A percentile compares a stretch with the other conserved stretches of the same genome.
These are phyloP conservation scores for Chiua virens DNA, from an alignment of 768 basidiomycete species.

Conservation along the genomic window DNA sequence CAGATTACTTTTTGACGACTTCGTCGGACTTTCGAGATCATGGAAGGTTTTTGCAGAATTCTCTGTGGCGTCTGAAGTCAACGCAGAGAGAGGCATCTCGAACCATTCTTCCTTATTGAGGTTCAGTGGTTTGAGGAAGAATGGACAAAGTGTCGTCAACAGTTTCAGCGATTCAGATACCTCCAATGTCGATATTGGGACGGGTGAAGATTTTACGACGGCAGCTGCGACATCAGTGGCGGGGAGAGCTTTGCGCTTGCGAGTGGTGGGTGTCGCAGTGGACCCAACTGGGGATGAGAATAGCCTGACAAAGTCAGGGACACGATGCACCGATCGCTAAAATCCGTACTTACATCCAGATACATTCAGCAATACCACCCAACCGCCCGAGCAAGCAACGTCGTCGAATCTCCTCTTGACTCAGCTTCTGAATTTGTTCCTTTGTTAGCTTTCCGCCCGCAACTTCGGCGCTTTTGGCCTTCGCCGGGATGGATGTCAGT, in stretches of 20 bases:
- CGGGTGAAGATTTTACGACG: too few species aligned
- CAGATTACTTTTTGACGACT: slow-evolving; percentile 25
- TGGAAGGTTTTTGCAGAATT: slow-evolving; percentile 33
- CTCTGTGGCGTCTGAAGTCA: slow-evolving; percentile 16
- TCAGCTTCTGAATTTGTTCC: slow-evolving; percentile 67
- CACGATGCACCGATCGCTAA: background rate
- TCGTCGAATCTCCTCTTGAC: slow-evolving; percentile 76
- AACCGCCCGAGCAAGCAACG: slow-evolving; percentile 79
- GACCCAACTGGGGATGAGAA: too few species aligned
- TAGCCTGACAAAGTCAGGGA: background rate
- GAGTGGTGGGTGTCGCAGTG: slow-evolving; percentile 51
- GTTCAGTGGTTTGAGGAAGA: slow-evolving; percentile 68
- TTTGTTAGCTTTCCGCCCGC: slow-evolving; percentile 51
- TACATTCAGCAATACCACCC: slow-evolving; percentile 78
- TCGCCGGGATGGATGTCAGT: slow-evolving; percentile 64
- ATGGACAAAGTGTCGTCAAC: slow-evolving; percentile 70
- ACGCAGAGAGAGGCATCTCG: slow-evolving; percentile 42
- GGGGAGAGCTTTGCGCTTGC: slow-evolving; percentile 76
- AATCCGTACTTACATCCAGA: slow-evolving; percentile 68
- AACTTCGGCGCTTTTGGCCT: slow-evolving; percentile 42
- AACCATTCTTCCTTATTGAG: slow-evolving; percentile 57
- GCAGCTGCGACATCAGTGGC: too few species aligned
- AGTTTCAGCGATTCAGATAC: slow-evolving; percentile 74
- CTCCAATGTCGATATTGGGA: slow-evolving; percentile 76
- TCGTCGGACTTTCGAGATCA: slow-evolving; percentile 42